Percentiles rank a stretch among this genome's conserved stretches.
phyloP scores from a whole-genome alignment of 495 filamentous ascomycete genomes.

The Staphylotrichum longicolle region DNA sequence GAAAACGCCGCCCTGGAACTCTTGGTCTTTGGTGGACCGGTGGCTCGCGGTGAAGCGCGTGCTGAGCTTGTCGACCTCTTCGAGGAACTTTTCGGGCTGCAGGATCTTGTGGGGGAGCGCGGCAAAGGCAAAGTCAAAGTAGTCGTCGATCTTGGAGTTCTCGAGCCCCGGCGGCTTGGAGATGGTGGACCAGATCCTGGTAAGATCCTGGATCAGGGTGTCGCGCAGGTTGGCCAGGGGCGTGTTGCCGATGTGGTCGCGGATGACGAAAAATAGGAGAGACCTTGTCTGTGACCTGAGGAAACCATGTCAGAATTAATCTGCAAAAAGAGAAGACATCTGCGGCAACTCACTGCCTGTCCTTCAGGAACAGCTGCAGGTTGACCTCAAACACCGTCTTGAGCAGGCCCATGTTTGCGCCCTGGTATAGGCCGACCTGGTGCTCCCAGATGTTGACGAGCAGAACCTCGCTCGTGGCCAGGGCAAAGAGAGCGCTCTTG shows the following conservation, averaged over 20 bases:
- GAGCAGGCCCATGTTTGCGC: slow-evolving; percentile 95
- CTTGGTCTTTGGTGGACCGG: slow-evolving; percentile 67
- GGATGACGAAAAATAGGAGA: slow-evolving; percentile 96
- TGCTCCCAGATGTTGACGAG: slow-evolving; percentile 99
- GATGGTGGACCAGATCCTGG: slow-evolving; percentile 85
- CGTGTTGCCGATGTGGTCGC: slow-evolving; percentile 89
- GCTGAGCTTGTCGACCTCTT: slow-evolving; percentile 75
- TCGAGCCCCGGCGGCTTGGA: slow-evolving; percentile 89
- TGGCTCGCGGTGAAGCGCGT: slow-evolving; percentile 79
- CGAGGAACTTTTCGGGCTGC: slow-evolving; percentile 86
- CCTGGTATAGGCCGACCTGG: slow-evolving; percentile 96
- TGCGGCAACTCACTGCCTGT: slow-evolving; percentile 64
- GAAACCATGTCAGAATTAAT: slow-evolving; percentile 2
- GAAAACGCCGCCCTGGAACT: slow-evolving; percentile 74
- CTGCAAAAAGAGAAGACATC: not conserved
- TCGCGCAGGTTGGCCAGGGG: slow-evolving; percentile 83
- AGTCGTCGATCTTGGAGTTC: slow-evolving; percentile 85
- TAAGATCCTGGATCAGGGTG: slow-evolving; percentile 85
- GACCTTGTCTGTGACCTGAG: slow-evolving; percentile 81
- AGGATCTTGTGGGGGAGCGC: slow-evolving; percentile 95
- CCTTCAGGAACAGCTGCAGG: slow-evolving; percentile 91
- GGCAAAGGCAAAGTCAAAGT: slow-evolving; percentile 97
- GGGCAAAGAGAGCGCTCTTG: slow-evolving; percentile 93
- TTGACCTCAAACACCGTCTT: slow-evolving; percentile 99
- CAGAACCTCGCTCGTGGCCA: slow-evolving; percentile 96